phyloP scores from a whole-genome alignment of 1,284 basidiomycete species.

The Pascua guehoae region DNA sequence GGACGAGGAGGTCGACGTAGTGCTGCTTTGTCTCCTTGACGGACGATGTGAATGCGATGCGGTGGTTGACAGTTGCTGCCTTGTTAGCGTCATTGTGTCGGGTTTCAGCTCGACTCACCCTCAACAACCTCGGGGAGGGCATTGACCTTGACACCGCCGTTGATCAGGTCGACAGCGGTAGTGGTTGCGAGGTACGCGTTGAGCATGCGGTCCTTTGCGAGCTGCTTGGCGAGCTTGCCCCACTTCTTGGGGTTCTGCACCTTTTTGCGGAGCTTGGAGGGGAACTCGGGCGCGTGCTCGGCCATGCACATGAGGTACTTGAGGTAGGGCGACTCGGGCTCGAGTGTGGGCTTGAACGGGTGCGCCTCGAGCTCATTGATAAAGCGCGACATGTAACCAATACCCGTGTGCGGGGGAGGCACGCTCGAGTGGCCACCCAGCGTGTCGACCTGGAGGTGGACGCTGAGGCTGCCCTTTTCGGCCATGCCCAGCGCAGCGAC shows the following conservation, averaged over 20 bases:
- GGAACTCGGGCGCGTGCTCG: slow-evolving; percentile 50
- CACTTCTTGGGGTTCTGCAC: slow-evolving; percentile 47
- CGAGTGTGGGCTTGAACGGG: slow-evolving; percentile 42
- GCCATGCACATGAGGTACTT: slow-evolving; percentile 52
- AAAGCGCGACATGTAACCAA: slow-evolving; percentile 47
- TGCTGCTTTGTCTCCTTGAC: slow-evolving; percentile 49
- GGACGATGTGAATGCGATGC: slow-evolving; percentile 42
- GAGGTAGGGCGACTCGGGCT: slow-evolving; percentile 47
- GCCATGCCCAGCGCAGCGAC: slow-evolving; percentile 51
- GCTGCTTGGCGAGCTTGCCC: slow-evolving; percentile 46
- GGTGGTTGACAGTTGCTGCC: slow-evolving; percentile 12
- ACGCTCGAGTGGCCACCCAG: slow-evolving; percentile 47
- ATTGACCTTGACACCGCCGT: slow-evolving; percentile 50
- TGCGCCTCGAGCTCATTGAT: slow-evolving; percentile 44
- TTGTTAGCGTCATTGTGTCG: not conserved
- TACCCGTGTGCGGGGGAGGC: slow-evolving; percentile 47
- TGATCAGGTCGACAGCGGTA: slow-evolving; percentile 45
- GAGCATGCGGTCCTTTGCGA: slow-evolving; percentile 33
- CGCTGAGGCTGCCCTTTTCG: slow-evolving; percentile 51
- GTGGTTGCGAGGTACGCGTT: slow-evolving; percentile 48
- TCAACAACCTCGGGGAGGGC: slow-evolving; percentile 47
- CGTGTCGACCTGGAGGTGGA: slow-evolving; percentile 44
- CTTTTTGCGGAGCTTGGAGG: slow-evolving; percentile 31
- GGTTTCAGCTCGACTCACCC: slow-evolving; percentile 24
- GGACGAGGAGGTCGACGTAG: slow-evolving; percentile 42